A percentile compares a stretch with the other conserved stretches of the same genome.
Evolutionary conservation across 2,329 filamentous ascomycete species (phyloP).

Genomic region (Monosporascus sp.): DNA sequence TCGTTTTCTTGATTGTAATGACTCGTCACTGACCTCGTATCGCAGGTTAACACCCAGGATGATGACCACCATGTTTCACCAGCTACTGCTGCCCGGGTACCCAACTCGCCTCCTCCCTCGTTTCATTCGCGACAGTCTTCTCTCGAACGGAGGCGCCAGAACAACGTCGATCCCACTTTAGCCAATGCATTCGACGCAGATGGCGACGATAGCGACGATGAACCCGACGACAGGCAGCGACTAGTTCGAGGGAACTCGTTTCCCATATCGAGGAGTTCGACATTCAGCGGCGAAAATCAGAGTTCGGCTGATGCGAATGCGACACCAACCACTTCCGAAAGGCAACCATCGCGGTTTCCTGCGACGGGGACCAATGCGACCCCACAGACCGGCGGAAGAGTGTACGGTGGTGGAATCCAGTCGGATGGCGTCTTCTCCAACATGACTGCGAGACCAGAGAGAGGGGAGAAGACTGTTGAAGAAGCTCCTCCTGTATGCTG

Average conservation of each 20-base stretch:
- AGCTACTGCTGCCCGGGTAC: conserved; percentile 31
- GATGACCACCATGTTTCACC: conserved; percentile 42
- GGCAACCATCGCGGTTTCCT: conserved; percentile 15
- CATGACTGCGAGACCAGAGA: conserved; percentile 81
- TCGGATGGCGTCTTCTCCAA: conserved; percentile 97
- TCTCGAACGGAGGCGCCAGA: conserved; percentile 37
- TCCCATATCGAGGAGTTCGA: conserved; percentile 16
- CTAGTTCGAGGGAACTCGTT: conserved; percentile 65
- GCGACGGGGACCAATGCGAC: conserved; percentile 25
- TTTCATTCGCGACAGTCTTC: conserved; percentile 83
- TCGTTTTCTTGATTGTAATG: background rate
- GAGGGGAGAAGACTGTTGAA: conserved; percentile 68
- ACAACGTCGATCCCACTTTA: conserved; percentile 67
- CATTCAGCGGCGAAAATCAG: conserved; percentile 5
- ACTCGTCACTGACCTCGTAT: background rate
- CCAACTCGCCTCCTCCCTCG: conserved; percentile 68
- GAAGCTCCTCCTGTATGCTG: conserved; percentile 84
- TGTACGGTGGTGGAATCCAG: conserved; percentile 69
- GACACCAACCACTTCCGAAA: conserved; percentile 7
- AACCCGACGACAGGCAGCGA: conserved; percentile 76
- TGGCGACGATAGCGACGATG: conserved; percentile 65
- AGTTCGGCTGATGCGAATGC: conserved; percentile 11
- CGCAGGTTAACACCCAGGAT: conserved; percentile 53
- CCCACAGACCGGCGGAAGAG: conserved; percentile 36
- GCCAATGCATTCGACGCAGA: conserved; percentile 89